Base-by-base conservation (phyloP, 352 stramenopile genomes). In the Pythium scleroteichum region DNA sequence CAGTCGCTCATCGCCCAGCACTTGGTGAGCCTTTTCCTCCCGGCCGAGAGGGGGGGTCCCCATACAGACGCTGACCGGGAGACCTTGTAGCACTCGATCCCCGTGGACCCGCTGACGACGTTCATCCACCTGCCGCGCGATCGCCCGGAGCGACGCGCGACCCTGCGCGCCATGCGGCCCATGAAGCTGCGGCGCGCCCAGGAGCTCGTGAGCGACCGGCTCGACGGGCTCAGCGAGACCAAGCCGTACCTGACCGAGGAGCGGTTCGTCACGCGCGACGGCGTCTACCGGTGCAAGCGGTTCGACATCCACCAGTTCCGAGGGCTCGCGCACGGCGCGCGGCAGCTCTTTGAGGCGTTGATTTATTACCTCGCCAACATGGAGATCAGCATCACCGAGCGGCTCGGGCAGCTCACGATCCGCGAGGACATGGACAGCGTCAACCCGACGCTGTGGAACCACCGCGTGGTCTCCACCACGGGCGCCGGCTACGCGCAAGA, bases 301-400 rank as follows among this genome's bases (percentile, higher is more conserved):
- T 71, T 72, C 52, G 67, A 83, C 33, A 59, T 83, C 47, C 66
- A 78, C 19, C 73, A 72, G 40, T 85, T 88, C 53, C 63, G 59
- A 3, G 63, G 67, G 3, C 58, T 74, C 1, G 26, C 67, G 4
- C 20, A 40, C n/a, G 35, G 38, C 19, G 57, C 40, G 19, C 35
- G 40, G 1, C 47, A 57, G 24, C 35, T 64, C 6, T 86, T 71
- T 29, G 76, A 88, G 8, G 64, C 71, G 7, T 55, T 85, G 10
- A 50, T 76, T 8, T 71, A 66, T n/a, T 82, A 79, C 54, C 63
- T 75, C 29, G 48, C 74, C 13, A 82, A 79, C 40, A 72, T 82
- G 62, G 75, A 86, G 50, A 86, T 84, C 55, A 79, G 50, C 4
- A 74, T 88, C 19, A 78, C 71, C 3, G 72, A 82, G 50, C 53